Conservation (phyloP, 2,329 filamentous ascomycete species). For the Exophiala calicioides region DNA sequence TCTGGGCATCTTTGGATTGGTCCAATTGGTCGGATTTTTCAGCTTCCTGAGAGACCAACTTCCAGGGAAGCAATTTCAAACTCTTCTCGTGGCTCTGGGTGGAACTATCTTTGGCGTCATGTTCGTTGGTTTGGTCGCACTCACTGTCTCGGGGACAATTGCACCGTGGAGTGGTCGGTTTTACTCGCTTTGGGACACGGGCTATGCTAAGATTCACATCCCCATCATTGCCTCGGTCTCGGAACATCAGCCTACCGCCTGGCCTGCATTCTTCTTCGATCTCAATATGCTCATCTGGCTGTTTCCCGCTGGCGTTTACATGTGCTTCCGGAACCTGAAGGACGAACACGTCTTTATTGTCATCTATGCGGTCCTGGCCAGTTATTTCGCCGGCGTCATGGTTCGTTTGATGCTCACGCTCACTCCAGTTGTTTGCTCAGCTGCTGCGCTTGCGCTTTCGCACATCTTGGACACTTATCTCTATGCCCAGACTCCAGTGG, state of each 20-base stretch:
- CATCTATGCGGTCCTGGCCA: constrained; percentile 93
- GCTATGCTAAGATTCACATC: constrained; percentile 98
- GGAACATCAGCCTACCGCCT: constrained; percentile 97
- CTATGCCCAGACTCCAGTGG: constrained; percentile 62
- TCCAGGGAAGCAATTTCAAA: constrained; percentile 91
- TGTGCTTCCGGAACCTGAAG: constrained; percentile 90
- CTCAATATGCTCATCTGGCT: constrained; percentile 98
- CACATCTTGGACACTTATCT: constrained; percentile 87
- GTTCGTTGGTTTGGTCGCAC: constrained; percentile 72
- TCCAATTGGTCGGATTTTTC: constrained; percentile 90
- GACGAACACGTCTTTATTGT: constrained; percentile 98
- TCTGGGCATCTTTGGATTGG: constrained; percentile 88
- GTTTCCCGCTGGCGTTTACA: constrained; percentile 96
- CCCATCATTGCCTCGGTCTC: constrained; percentile 99
- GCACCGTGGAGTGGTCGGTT: constrained; percentile 98
- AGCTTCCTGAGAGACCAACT: constrained; percentile 88
- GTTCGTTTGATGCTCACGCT: constrained; percentile 97
- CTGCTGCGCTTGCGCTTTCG: constrained; percentile 84
- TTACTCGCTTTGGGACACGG: constrained; percentile 98
- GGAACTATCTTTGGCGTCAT: constrained; percentile 72
- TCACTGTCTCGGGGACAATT: constrained; percentile 85
- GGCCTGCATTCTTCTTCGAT: constrained; percentile 99
- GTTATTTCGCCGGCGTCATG: constrained; percentile 99
- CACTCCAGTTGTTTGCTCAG: constrained; percentile 93
- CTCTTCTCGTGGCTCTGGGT: constrained; percentile 75